These are phyloP conservation scores for Epichloe festucae DNA, from an alignment of 2,329 filamentous ascomycete species.

Conservation along the genomic window DNA sequence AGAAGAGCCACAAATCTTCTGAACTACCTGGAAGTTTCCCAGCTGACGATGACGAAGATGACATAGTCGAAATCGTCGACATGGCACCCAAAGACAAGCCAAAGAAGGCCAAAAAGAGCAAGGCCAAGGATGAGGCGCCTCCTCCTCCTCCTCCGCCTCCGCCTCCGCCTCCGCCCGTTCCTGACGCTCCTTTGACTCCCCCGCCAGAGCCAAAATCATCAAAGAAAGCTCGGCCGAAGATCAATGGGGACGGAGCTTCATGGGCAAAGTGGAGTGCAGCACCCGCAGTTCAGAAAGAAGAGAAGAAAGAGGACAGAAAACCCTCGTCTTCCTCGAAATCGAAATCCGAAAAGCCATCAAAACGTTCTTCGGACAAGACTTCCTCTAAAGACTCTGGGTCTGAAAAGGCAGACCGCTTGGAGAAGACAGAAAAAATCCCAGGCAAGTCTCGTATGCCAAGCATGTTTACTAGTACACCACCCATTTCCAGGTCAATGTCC, in stretches of 20 bases:
- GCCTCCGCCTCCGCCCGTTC: constrained; percentile 23
- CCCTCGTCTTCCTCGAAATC: constrained; percentile 42
- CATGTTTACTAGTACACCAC: constrained; percentile 51
- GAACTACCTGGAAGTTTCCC: constrained; percentile 43
- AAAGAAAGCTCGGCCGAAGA: constrained; percentile 65
- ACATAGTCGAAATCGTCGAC: constrained; percentile 38
- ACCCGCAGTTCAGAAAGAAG: constrained; percentile 25
- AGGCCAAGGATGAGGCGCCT: constrained; percentile 10
- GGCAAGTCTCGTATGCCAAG: constrained; percentile 44
- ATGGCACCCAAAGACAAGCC: constrained; percentile 29
- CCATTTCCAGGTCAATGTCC: constrained; percentile 56
- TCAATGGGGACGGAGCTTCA: constrained; percentile 56
- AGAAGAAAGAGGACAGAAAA: constrained; percentile 26
- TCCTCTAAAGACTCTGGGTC: constrained; percentile 60
- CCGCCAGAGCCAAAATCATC: constrained; percentile 44
- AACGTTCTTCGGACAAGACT: constrained; percentile 39
- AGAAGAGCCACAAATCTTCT: constrained; percentile 15
- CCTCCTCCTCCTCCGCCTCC: constrained; percentile 25
- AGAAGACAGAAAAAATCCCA: constrained; percentile 32
- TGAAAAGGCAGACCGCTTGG: constrained; percentile 48
- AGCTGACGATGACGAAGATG: constrained; percentile 35
- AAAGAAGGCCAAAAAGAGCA: constrained; percentile 24
- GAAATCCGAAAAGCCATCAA: constrained; percentile 49
- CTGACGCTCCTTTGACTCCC: constrained; percentile 35
- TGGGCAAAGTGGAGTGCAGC: constrained; percentile 67